Conservation (phyloP, 495 filamentous ascomycete genomes). For the Penicillium antarcticum region DNA sequence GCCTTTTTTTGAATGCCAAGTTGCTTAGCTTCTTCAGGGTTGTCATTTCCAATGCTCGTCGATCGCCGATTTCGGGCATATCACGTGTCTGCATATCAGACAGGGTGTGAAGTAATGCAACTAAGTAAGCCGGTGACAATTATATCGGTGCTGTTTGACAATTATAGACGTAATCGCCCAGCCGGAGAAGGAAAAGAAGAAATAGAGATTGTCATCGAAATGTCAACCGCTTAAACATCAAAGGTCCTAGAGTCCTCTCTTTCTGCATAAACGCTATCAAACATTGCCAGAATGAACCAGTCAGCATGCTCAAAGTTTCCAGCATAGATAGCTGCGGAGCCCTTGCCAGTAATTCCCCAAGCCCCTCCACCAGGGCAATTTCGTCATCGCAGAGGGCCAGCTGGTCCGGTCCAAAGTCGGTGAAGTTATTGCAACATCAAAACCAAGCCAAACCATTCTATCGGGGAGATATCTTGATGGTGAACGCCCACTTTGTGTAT, state of each 20-base stretch:
- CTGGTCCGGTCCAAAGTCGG: constrained; percentile 9
- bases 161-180: no score
- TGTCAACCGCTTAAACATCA: no score
- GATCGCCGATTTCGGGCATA: neutral
- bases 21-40: no score
- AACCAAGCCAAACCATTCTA: constrained; percentile 24
- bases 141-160: neutral
- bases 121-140: no score
- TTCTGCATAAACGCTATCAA: no score
- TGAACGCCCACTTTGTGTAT: constrained; percentile 12
- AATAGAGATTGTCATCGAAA: no score
- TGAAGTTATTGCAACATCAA: constrained; percentile 27
- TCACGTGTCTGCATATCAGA: neutral
- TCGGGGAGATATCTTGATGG: constrained; percentile 18
- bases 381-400: constrained; percentile 12
- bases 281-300: no score
- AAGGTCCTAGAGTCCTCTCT: no score
- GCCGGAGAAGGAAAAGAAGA: no score
- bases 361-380: constrained; percentile 5
- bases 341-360: neutral
- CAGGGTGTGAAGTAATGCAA: neutral
- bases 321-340: neutral
- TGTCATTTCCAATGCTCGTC: neutral
- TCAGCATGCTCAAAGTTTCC: constrained; percentile 4
- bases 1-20: no score